Evolutionary conservation across 208 protist species (phyloP).

Genomic region (Angomonas ambiguus): DNA sequence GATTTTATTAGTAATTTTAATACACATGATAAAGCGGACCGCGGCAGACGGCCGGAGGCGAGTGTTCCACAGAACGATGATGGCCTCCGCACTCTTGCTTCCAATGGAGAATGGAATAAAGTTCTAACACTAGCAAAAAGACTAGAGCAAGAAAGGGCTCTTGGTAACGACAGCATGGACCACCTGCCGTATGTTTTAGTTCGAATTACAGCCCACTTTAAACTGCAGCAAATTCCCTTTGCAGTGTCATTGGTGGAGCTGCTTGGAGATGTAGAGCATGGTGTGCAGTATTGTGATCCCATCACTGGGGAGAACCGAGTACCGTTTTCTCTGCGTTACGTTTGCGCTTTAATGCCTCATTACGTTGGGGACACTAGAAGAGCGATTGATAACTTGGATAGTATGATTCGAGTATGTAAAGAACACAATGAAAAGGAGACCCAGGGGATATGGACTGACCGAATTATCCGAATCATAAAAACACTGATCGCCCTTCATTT

Average conservation of each 20-base stretch:
- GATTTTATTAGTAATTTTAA: too few relatives aligned
- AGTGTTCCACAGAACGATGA: conserved; percentile 51
- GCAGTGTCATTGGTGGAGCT: conserved; percentile 56
- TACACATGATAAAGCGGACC: too few relatives aligned
- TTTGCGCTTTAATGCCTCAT: conserved; percentile 57
- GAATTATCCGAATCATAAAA: conserved; percentile 41
- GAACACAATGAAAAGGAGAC: not conserved
- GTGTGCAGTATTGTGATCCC: conserved; percentile 40
- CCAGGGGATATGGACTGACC: conserved; percentile 26
- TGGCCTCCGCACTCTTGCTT: conserved; percentile 46
- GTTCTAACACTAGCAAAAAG: conserved; percentile 50
- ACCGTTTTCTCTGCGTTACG: conserved; percentile 79
- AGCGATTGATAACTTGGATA: conserved; percentile 47
- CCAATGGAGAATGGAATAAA: conserved; percentile 67
- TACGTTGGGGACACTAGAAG: conserved; percentile 53
- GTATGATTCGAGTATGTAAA: conserved; percentile 52
- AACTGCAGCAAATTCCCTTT: conserved; percentile 46
- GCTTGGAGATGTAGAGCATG: conserved; percentile 64
- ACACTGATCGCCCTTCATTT: conserved; percentile 61
- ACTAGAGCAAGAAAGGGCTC: conserved; percentile 37
- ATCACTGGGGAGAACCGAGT: conserved; percentile 49
- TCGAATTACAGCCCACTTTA: conserved; percentile 67
- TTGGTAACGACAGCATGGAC: conserved; percentile 4
- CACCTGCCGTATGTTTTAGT: conserved; percentile 66
- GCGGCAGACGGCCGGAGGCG: too few relatives aligned